Conservation (phyloP, 345 rosid genomes). For the Citrus inodora region DNA sequence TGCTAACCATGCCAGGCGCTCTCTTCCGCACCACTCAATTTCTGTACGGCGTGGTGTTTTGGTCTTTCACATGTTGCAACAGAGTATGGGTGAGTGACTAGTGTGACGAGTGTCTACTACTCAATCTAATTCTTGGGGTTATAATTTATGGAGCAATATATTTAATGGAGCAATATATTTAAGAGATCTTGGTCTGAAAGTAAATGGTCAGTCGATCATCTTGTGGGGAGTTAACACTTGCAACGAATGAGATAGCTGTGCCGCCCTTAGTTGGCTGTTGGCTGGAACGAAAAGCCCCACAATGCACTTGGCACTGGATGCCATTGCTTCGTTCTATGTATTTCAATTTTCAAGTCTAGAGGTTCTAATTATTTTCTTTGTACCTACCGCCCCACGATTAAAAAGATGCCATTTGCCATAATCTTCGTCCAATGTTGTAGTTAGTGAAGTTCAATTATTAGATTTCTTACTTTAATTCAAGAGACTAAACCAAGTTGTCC, state of each 20-base stretch:
- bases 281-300: too few species aligned
- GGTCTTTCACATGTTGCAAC: conserved; percentile 1
- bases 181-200: background rate
- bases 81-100: conserved; percentile 9
- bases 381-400: too few species aligned
- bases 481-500: too few species aligned
- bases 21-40: conserved; percentile 11
- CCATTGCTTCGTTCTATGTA: background rate
- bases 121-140: background rate
- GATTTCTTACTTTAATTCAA: too few species aligned
- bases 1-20: conserved; percentile 7
- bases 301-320: background rate
- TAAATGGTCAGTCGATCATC: background rate
- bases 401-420: too few species aligned
- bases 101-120: background rate
- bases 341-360: background rate
- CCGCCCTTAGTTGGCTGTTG: background rate
- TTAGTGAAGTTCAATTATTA: too few species aligned
- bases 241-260: background rate
- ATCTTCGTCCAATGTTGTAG: too few species aligned
- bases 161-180: too few species aligned
- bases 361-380: background rate
- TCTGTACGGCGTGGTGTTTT: background rate
- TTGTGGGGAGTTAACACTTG: background rate
- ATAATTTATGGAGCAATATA: too few species aligned